These are phyloP conservation scores for Cladosporium sp. DNA, from an alignment of 2,329 filamentous ascomycete species.

Conservation along the genomic window DNA sequence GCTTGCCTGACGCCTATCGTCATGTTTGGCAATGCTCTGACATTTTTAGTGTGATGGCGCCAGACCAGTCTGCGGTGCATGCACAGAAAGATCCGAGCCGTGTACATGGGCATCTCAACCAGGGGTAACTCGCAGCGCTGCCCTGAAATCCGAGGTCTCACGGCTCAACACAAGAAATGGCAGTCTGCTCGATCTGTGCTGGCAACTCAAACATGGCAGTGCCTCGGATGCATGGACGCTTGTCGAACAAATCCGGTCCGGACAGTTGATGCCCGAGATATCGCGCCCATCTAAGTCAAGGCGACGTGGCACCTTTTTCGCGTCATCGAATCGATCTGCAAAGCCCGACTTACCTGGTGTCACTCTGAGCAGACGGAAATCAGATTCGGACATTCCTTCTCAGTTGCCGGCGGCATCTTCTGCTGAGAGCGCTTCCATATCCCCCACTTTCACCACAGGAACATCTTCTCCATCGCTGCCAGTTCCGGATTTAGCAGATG, in stretches of 20 bases:
- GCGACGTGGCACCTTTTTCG: not conserved
- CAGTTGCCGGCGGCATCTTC: too few species aligned
- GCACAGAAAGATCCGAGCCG: not conserved
- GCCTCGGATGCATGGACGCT: not conserved
- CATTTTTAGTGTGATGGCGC: conserved; percentile 2
- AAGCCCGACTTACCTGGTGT: not conserved
- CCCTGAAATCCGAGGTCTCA: conserved; percentile 3
- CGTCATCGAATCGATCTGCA: not conserved
- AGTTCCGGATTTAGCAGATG: too few species aligned
- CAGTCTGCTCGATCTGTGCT: not conserved
- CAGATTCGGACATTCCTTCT: too few species aligned
- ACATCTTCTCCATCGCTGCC: too few species aligned
- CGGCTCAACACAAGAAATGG: conserved; percentile 1
- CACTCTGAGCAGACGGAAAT: too few species aligned
- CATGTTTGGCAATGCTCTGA: too few species aligned
- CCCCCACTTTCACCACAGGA: too few species aligned
- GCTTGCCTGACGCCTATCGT: not conserved
- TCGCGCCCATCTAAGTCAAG: not conserved
- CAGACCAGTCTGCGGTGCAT: conserved; percentile 3
- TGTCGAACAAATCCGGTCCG: conserved; percentile 1
- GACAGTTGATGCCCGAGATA: not conserved
- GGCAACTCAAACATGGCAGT: not conserved
- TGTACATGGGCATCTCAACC: not conserved
- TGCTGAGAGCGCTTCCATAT: too few species aligned
- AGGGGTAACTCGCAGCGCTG: not conserved